phyloP scores from a whole-genome alignment of 352 stramenopile species.

The Phytopythium ostracodes region DNA sequence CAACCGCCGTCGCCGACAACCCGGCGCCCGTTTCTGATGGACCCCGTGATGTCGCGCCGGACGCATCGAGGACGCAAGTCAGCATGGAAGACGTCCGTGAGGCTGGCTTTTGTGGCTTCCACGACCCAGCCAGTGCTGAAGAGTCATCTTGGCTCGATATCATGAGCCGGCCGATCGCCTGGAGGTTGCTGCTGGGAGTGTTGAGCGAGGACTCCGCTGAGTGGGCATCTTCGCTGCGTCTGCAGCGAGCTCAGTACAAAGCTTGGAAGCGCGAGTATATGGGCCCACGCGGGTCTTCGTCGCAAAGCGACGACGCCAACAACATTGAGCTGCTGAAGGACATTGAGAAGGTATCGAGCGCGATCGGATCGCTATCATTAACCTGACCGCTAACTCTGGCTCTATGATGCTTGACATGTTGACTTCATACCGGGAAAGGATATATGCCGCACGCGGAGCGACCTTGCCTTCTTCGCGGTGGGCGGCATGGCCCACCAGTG shows the following conservation, averaged over 20 bases:
- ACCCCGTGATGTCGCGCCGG: not conserved
- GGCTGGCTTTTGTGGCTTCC: not conserved
- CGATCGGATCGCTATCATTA: not conserved
- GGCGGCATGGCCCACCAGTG: constrained; percentile 51
- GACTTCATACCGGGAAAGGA: no score
- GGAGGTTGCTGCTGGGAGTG: constrained; percentile 38
- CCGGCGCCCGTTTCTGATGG: not conserved
- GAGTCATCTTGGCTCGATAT: not conserved
- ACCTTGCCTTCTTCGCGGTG: constrained; percentile 40
- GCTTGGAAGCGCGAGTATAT: constrained; percentile 27
- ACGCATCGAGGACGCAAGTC: not conserved
- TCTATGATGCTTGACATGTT: not conserved
- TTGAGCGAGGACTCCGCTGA: constrained; percentile 12
- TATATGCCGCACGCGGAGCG: constrained; percentile 53
- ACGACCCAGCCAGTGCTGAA: not conserved
- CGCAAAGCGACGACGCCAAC: not conserved
- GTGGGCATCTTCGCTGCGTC: constrained; percentile 19
- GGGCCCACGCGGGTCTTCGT: not conserved
- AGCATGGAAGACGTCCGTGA: not conserved
- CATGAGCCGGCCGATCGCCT: constrained; percentile 22
- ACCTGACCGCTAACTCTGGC: not conserved
- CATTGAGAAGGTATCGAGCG: constrained; percentile 46
- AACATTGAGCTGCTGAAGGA: constrained; percentile 50
- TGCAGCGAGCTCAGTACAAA: constrained; percentile 22
- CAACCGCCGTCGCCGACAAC: not conserved